phyloP scores from a whole-genome alignment of 225 moss, liverwort and hornwort genomes.

The Antitrichia curtipendula region DNA sequence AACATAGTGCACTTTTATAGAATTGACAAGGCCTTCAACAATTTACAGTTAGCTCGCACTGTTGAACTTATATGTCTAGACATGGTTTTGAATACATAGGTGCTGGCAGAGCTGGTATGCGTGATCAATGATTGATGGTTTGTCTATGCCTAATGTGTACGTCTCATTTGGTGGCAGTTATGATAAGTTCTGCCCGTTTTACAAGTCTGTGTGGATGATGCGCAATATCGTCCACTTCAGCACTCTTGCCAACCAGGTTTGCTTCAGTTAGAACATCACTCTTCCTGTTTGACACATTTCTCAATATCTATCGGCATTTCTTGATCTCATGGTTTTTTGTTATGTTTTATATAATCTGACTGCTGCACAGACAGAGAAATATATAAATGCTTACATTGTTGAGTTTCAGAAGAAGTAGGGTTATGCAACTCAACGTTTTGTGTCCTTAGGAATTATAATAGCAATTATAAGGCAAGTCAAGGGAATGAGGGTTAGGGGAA shows the following conservation, averaged over 20 bases:
- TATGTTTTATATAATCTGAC: background rate
- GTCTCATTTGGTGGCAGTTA: slow-evolving; percentile 33
- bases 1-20: background rate
- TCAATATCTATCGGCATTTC: background rate
- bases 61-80: background rate
- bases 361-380: background rate
- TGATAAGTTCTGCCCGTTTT: slow-evolving; percentile 96
- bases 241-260: slow-evolving; percentile 72
- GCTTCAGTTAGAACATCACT: background rate
- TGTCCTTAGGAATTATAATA: background rate
- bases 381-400: background rate
- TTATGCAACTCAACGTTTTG: background rate
- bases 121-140: background rate
- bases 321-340: background rate
- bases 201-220: slow-evolving; percentile 99
- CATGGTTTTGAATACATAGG: background rate
- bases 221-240: slow-evolving; percentile 80
- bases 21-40: background rate
- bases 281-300: background rate
- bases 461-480: no score
- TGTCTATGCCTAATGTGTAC: background rate
- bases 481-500: background rate
- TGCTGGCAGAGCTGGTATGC: background rate
- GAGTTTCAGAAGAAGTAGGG: background rate
- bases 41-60: background rate